These are phyloP conservation scores for Ophioceras dolichostomum DNA, from an alignment of 2,329 filamentous ascomycete species.

Conservation along the genomic window DNA sequence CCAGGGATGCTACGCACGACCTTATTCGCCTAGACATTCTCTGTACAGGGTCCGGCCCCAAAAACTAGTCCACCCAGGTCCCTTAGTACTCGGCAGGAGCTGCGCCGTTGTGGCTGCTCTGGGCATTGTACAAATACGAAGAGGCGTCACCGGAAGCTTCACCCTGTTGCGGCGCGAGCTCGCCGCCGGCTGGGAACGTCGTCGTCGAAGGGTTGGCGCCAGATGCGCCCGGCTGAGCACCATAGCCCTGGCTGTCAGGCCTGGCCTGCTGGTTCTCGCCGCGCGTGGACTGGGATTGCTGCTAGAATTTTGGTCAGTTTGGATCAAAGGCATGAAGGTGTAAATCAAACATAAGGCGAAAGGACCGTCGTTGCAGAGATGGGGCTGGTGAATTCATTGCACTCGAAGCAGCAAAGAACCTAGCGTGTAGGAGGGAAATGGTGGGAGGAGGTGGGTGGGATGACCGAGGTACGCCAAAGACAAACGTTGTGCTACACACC, in stretches of 20 bases:
- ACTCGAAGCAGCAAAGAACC: not conserved
- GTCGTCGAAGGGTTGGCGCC: constrained; percentile 26
- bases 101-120: constrained; percentile 47
- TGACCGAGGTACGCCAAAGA: constrained; percentile 1
- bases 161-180: constrained; percentile 27
- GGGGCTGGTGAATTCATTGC: too few species aligned
- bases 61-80: too few species aligned
- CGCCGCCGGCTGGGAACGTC: constrained; percentile 27
- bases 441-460: too few species aligned
- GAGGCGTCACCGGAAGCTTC: constrained; percentile 27
- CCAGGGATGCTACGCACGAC: too few species aligned
- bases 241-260: constrained; percentile 41
- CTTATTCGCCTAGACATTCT: too few species aligned
- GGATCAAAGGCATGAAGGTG: too few species aligned
- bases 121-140: constrained; percentile 40
- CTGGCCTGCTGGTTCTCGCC: constrained; percentile 40
- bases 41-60: too few species aligned
- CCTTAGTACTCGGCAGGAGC: constrained; percentile 37
- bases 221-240: constrained; percentile 24
- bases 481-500: constrained; percentile 59
- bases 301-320: too few species aligned
- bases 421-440: not conserved
- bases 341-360: too few species aligned
- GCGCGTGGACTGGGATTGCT: constrained; percentile 66
- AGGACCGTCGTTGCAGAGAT: too few species aligned